Evolutionary conservation across 1,284 basidiomycete species (phyloP).

Genomic region (Ceratobasidium sp.): DNA sequence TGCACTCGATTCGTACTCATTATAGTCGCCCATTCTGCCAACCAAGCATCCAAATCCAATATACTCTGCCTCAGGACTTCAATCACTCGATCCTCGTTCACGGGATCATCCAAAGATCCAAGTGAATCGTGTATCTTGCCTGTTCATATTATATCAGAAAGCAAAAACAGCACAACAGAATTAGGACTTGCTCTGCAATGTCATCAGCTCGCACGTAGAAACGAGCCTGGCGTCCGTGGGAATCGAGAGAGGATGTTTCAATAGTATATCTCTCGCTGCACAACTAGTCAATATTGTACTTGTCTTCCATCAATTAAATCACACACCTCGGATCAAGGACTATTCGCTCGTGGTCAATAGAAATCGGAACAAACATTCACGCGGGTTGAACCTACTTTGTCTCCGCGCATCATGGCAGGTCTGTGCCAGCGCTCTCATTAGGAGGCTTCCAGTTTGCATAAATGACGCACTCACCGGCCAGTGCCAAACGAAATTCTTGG

Average conservation of each 20-base stretch:
- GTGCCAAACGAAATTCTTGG: slow-evolving; percentile 43
- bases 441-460: too few species aligned
- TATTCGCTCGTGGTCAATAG: background rate
- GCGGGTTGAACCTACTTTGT: slow-evolving; percentile 38
- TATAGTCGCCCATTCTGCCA: slow-evolving; percentile 43
- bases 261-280: slow-evolving; percentile 41
- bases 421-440: background rate
- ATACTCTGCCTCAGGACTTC: slow-evolving; percentile 41
- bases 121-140: slow-evolving; percentile 41
- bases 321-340: slow-evolving; percentile 8
- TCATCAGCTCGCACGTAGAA: slow-evolving; percentile 44
- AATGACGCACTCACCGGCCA: slow-evolving; percentile 36
- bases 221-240: slow-evolving; percentile 44
- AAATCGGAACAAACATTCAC: background rate
- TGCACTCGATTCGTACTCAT: slow-evolving; percentile 40
- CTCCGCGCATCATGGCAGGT: slow-evolving; percentile 45
- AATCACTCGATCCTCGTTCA: slow-evolving; percentile 40
- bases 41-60: slow-evolving; percentile 42
- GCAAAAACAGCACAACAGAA: background rate
- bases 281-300: background rate
- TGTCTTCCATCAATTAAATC: background rate
- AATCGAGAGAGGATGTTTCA: slow-evolving; percentile 43
- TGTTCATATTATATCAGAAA: background rate
- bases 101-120: slow-evolving; percentile 37
- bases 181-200: slow-evolving; percentile 42